Conservation (phyloP, 108 stramenopile species). For the Cyclotella atomus region DNA sequence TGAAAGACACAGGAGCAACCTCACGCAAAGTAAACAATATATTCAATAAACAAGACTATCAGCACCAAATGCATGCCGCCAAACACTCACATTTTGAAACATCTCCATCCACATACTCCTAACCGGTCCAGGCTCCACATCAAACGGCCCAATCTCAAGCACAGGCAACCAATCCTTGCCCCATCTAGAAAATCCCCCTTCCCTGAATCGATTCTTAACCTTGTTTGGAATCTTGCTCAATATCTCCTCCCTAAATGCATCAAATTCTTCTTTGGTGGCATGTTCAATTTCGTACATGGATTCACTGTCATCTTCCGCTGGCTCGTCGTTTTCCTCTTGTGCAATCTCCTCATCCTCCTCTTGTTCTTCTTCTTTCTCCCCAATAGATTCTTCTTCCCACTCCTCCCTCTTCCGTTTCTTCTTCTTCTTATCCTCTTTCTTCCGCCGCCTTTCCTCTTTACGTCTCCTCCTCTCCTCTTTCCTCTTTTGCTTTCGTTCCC, state of each 20-base stretch:
- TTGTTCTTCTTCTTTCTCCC: neutral
- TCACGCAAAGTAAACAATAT: conserved; percentile 2
- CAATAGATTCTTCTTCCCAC: too few species aligned
- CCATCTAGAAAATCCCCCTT: conserved; percentile 77
- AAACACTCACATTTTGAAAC: conserved; percentile 76
- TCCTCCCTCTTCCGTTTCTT: conserved; percentile 25
- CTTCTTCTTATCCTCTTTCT: conserved; percentile 34
- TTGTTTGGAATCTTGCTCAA: conserved; percentile 52
- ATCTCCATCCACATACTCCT: conserved; percentile 74
- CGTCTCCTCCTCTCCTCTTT: conserved; percentile 21
- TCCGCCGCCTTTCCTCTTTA: conserved; percentile 21
- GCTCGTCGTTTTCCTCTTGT: neutral
- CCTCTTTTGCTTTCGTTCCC: conserved; percentile 23
- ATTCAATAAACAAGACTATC: neutral
- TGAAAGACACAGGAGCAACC: too few species aligned
- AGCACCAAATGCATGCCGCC: neutral
- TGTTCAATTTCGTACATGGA: conserved; percentile 20
- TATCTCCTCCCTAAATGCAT: conserved; percentile 42
- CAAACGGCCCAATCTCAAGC: conserved; percentile 72
- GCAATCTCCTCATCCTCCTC: neutral
- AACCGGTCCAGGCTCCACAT: conserved; percentile 66
- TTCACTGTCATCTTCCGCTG: neutral
- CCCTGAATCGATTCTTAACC: conserved; percentile 60
- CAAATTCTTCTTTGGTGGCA: conserved; percentile 49
- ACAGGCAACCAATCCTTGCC: conserved; percentile 62